Evolutionary conservation across 371 early-diverging fungal genomes (phyloP).

Genomic region (Basidiobolus meristosporus): DNA sequence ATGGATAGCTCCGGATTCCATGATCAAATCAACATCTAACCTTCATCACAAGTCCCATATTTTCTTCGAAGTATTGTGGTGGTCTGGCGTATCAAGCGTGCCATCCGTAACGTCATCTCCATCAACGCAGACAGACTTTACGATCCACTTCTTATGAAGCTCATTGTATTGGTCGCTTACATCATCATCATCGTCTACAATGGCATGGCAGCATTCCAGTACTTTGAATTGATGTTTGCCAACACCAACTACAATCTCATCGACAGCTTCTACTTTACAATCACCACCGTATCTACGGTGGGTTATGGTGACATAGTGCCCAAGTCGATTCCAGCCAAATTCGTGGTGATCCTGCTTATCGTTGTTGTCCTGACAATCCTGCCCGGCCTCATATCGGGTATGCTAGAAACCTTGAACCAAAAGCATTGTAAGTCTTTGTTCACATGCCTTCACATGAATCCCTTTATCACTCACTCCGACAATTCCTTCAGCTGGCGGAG

Average conservation of each 20-base stretch:
- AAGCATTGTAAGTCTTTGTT: constrained; percentile 14
- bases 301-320: constrained; percentile 70
- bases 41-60: constrained; percentile 37
- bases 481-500: not conserved
- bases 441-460: constrained; percentile 6
- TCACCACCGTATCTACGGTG: constrained; percentile 52
- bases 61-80: constrained; percentile 36
- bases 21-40: too few relatives aligned
- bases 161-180: constrained; percentile 35
- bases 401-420: constrained; percentile 27
- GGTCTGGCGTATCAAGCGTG: constrained; percentile 28
- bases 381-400: constrained; percentile 30
- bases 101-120: constrained; percentile 27
- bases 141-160: constrained; percentile 31
- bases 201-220: constrained; percentile 47
- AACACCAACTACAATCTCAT: constrained; percentile 18
- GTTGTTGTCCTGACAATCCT: constrained; percentile 37
- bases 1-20: too few relatives aligned
- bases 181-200: constrained; percentile 41
- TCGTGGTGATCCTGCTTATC: constrained; percentile 47
- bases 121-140: constrained; percentile 23
- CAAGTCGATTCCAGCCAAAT: constrained; percentile 25
- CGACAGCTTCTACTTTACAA: constrained; percentile 34
- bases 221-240: constrained; percentile 37
- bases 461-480: too few relatives aligned